Evolutionary conservation across 495 filamentous ascomycete genomes (phyloP).

Genomic region (Astrocystis sublimbata): DNA sequence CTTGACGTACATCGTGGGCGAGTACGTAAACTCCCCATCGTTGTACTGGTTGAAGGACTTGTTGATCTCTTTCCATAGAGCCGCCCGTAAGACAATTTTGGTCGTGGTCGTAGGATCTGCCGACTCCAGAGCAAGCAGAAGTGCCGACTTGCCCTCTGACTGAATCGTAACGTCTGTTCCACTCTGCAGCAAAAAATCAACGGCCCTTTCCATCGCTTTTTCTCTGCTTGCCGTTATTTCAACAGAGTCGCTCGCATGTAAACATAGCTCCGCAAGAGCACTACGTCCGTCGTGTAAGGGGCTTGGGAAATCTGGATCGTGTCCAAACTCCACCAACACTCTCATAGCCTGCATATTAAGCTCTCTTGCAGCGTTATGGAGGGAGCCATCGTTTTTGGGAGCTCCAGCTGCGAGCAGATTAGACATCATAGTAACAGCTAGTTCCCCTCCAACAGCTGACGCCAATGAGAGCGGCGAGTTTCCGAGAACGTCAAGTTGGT

Average conservation of each 20-base stretch:
- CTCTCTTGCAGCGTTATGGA: slow-evolving; percentile 51
- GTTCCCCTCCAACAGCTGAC: slow-evolving; percentile 47
- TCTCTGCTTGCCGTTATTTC: slow-evolving; percentile 40
- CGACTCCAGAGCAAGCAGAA: slow-evolving; percentile 48
- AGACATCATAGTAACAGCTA: slow-evolving; percentile 47
- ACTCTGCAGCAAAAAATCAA: slow-evolving; percentile 42
- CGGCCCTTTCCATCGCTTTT: slow-evolving; percentile 51
- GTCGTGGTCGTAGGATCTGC: slow-evolving; percentile 46
- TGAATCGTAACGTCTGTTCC: slow-evolving; percentile 45
- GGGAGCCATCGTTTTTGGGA: slow-evolving; percentile 48
- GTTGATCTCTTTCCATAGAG: slow-evolving; percentile 51
- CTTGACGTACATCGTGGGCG: slow-evolving; percentile 46
- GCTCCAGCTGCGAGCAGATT: slow-evolving; percentile 47
- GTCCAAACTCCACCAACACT: slow-evolving; percentile 44
- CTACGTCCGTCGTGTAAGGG: slow-evolving; percentile 48
- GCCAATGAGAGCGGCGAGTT: slow-evolving; percentile 52
- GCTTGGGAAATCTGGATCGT: slow-evolving; percentile 53
- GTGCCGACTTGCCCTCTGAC: slow-evolving; percentile 44
- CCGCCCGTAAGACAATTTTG: slow-evolving; percentile 44
- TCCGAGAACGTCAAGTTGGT: slow-evolving; percentile 42
- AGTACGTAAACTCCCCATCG: slow-evolving; percentile 46
- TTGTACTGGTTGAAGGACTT: slow-evolving; percentile 44
- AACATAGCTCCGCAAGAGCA: slow-evolving; percentile 50
- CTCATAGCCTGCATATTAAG: slow-evolving; percentile 46
- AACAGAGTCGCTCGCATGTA: slow-evolving; percentile 43